These are phyloP conservation scores for Amanita muscaria DNA, from an alignment of 768 basidiomycete genomes.

Conservation along the genomic window DNA sequence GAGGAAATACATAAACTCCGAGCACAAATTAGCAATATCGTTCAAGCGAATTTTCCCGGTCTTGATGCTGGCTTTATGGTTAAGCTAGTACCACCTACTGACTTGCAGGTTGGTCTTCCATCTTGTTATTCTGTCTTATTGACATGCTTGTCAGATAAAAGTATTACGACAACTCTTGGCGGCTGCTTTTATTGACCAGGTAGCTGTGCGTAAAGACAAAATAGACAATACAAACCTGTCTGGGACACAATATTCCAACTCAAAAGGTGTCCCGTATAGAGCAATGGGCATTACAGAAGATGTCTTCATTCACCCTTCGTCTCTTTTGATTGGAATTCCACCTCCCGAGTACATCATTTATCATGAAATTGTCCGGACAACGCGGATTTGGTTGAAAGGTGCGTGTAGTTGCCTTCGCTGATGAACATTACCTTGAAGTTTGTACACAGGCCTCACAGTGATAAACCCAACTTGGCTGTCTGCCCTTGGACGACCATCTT, in stretches of 20 bases:
- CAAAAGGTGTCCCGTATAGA: constrained; percentile 75
- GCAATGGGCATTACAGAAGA: constrained; percentile 77
- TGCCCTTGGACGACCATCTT: constrained; percentile 60
- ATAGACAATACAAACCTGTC: constrained; percentile 47
- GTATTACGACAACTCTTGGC: constrained; percentile 80
- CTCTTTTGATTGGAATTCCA: constrained; percentile 53
- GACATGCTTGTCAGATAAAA: constrained; percentile 55
- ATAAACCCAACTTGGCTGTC: constrained; percentile 87
- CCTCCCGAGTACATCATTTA: constrained; percentile 87
- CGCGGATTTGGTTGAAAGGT: constrained; percentile 77
- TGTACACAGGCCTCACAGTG: constrained; percentile 57
- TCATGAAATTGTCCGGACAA: constrained; percentile 73
- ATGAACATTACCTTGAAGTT: not conserved
- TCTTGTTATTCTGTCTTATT: not conserved
- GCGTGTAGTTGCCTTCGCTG: constrained; percentile 10
- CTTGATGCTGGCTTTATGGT: constrained; percentile 50
- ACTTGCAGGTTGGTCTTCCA: constrained; percentile 51
- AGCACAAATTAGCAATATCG: constrained; percentile 80
- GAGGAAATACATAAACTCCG: constrained; percentile 97
- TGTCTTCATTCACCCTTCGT: constrained; percentile 88
- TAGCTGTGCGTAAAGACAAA: constrained; percentile 85
- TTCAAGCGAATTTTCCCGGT: constrained; percentile 67
- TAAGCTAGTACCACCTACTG: constrained; percentile 67
- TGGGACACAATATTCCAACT: constrained; percentile 64
- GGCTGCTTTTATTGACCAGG: constrained; percentile 91